Evolutionary conservation across 2,329 filamentous ascomycete species (phyloP).

Genomic region (Neophaeococcomyces aloes): DNA sequence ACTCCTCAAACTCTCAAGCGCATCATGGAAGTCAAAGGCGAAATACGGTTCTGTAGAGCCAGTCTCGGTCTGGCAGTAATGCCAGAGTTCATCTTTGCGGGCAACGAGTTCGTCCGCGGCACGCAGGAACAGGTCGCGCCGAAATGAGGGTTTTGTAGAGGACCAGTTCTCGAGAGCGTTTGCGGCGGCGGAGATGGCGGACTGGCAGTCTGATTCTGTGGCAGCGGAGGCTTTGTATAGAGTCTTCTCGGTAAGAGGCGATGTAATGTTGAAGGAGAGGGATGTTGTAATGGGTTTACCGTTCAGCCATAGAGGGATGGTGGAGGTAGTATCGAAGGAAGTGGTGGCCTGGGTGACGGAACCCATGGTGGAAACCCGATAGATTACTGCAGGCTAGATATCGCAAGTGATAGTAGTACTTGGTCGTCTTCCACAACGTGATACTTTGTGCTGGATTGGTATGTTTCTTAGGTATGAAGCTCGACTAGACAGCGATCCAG

Average conservation of each 20-base stretch:
- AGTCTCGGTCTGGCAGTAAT: slow-evolving; percentile 50
- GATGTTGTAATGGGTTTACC: slow-evolving; percentile 31
- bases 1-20: slow-evolving; percentile 3
- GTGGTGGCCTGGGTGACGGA: neutral
- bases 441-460: no score
- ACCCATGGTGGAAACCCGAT: no score
- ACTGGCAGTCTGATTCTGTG: slow-evolving; percentile 12
- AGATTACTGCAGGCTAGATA: no score
- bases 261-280: slow-evolving; percentile 39
- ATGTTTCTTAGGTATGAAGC: no score
- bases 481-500: no score
- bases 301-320: slow-evolving; percentile 32
- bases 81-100: slow-evolving; percentile 29
- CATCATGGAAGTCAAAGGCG: slow-evolving; percentile 1
- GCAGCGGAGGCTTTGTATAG: slow-evolving; percentile 43
- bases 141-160: slow-evolving; percentile 47
- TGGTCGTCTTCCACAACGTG: no score
- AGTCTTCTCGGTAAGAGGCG: slow-evolving; percentile 43
- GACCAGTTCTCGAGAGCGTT: slow-evolving; percentile 60
- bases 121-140: slow-evolving; percentile 24
- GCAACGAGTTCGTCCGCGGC: slow-evolving; percentile 33
- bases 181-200: slow-evolving; percentile 50
- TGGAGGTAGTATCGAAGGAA: slow-evolving; percentile 10
- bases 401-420: no score
- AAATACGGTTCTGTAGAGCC: slow-evolving; percentile 34